Evolutionary conservation across 2,329 filamentous ascomycete genomes (phyloP).

Genomic region (Diplodia intermedia): DNA sequence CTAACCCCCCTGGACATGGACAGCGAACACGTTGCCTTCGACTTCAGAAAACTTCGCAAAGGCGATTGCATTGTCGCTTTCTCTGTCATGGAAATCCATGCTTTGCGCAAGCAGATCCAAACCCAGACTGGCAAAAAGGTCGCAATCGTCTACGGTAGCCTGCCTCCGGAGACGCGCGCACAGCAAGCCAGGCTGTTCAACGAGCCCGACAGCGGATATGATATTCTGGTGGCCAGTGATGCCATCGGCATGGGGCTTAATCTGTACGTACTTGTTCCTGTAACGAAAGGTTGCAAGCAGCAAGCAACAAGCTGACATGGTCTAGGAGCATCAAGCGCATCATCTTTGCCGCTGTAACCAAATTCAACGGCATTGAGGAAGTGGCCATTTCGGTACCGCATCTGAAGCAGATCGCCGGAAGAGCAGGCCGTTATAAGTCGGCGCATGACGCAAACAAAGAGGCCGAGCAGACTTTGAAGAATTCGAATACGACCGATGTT

Average conservation of each 20-base stretch:
- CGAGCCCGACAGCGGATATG: conserved; percentile 92
- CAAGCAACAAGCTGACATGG: conserved; percentile 36
- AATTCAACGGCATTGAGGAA: conserved; percentile 68
- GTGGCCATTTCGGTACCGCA: conserved; percentile 73
- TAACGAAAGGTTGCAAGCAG: conserved; percentile 28
- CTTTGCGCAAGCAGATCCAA: conserved; percentile 80
- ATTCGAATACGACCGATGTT: neutral
- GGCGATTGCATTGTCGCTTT: conserved; percentile 93
- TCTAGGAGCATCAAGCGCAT: conserved; percentile 79
- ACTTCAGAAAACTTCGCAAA: conserved; percentile 74
- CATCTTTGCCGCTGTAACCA: conserved; percentile 80
- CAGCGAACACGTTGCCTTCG: conserved; percentile 65
- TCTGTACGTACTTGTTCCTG: conserved; percentile 61
- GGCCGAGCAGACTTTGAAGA: conserved; percentile 7
- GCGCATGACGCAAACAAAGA: conserved; percentile 63
- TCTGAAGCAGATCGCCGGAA: conserved; percentile 92
- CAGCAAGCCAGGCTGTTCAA: conserved; percentile 94
- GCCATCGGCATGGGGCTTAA: conserved; percentile 98
- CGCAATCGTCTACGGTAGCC: conserved; percentile 88
- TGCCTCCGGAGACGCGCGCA: conserved; percentile 91
- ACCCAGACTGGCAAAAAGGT: conserved; percentile 76
- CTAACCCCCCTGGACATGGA: conserved; percentile 78
- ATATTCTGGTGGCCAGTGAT: conserved; percentile 91
- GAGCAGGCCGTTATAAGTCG: conserved; percentile 84
- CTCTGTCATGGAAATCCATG: conserved; percentile 80